phyloP scores from a whole-genome alignment of 192 early-diverging fungal genomes.

The Rhizoclosmatium globosum region DNA sequence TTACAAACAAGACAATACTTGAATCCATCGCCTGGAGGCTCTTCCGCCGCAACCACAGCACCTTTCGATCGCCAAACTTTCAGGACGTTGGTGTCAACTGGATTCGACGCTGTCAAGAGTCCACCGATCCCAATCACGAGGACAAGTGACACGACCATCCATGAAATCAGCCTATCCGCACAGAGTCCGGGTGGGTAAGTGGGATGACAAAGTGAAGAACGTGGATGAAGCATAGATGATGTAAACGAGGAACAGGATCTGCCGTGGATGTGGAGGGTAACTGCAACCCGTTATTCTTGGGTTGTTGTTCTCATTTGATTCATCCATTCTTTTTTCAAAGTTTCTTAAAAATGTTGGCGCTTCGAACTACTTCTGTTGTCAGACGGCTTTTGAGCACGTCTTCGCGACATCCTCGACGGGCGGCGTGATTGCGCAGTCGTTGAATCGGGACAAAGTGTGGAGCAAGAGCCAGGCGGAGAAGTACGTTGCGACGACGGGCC shows the following conservation, averaged over 20 bases:
- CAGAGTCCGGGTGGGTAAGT: background rate
- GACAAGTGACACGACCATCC: background rate
- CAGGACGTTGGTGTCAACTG: conserved; percentile 32
- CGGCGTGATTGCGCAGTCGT: conserved; percentile 64
- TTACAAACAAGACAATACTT: conserved; percentile 28
- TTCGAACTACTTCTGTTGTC: background rate
- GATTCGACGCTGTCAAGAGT: conserved; percentile 37
- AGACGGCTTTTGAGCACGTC: conserved; percentile 9
- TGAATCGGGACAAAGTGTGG: conserved; percentile 81
- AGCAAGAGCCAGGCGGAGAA: conserved; percentile 78
- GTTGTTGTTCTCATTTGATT: background rate
- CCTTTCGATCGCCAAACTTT: background rate
- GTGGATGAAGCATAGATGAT: background rate
- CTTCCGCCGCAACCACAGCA: background rate
- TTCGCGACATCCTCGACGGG: conserved; percentile 1
- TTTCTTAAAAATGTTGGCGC: conserved; percentile 7
- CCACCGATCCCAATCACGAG: conserved; percentile 17
- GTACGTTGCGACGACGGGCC: conserved; percentile 72
- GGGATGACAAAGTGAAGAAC: background rate
- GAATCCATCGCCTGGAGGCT: background rate
- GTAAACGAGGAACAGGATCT: background rate
- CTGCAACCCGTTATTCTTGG: conserved; percentile 5
- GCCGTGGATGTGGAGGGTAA: conserved; percentile 16
- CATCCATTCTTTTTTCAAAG: background rate
- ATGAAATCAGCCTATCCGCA: background rate